Base-by-base conservation (phyloP, 2,329 filamentous ascomycete species). In the Colletotrichum plurivorum region DNA sequence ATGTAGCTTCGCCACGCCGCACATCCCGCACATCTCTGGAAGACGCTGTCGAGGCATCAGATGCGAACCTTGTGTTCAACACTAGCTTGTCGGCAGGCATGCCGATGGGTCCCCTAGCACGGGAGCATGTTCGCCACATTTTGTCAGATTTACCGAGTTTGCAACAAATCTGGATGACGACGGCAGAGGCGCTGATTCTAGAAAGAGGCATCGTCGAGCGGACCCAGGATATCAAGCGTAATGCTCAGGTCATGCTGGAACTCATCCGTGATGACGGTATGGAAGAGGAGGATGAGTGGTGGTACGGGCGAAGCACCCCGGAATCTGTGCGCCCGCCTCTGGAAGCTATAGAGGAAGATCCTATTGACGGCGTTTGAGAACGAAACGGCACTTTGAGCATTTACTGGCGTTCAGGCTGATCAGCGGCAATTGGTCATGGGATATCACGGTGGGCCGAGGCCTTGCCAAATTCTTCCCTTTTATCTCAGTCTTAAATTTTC, bases 241-340 rank as follows among this genome's bases (percentile, higher is more conserved):
- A 91, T 64, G 87, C 86, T 13, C 84, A 89, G 71, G 86, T 91
- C 25, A 84, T 92, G 79, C 78, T 90, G 63, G 88, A 91, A 69
- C 80, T 92, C n/a, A 91, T 92, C 71, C 84, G 86, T 56, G 89
- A 91, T 69, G 87, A 90, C 63, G 88, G 87, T 18, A 78, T 85
- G 20, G 85, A 85, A 20, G 85, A 88, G 63, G 85, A 89, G 75
- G 89, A 91, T 70, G 86, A 90, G 72, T 91, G 89, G 88, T 85
- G 85, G 81, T 90, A 90, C 73, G 87, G 88, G 53, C 83, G 83
- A 59, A 80, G 78, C 41, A 83, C 84, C 2, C 83, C 86, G n/a
- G 85, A 86, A 39, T 87, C 86, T n/a, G 82, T 89, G 54, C 83
- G 84, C 45, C 87, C 87, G 45, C 83, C 85, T 13, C 74, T 82